Evolutionary conservation across 2,329 filamentous ascomycete genomes (phyloP).

Genomic region (Aspergillus pseudoglaucus): DNA sequence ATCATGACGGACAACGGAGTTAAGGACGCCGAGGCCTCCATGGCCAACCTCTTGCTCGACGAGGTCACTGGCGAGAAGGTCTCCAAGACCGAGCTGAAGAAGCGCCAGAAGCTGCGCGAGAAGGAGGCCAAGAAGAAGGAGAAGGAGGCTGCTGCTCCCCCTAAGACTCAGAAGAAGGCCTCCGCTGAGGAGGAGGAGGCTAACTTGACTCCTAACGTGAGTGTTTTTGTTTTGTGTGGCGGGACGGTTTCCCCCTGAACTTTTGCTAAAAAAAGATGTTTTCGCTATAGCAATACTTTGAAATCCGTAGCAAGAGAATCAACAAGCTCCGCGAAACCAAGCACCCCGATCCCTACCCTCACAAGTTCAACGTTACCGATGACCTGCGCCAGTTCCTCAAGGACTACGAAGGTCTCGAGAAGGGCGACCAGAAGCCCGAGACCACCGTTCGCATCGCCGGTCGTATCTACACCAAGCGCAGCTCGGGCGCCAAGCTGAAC

Average conservation of each 20-base stretch:
- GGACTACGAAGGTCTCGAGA: conserved; percentile 71
- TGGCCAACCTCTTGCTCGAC: conserved; percentile 75
- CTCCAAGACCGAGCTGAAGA: conserved; percentile 88
- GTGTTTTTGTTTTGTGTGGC: conserved; percentile 16
- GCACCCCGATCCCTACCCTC: conserved; percentile 79
- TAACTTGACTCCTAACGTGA: conserved; percentile 67
- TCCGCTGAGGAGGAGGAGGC: conserved; percentile 59
- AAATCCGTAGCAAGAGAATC: conserved; percentile 81
- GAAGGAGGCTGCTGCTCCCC: conserved; percentile 64
- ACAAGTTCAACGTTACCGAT: conserved; percentile 85
- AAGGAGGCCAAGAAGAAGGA: conserved; percentile 82
- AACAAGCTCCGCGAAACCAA: conserved; percentile 67
- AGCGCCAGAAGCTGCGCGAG: conserved; percentile 84
- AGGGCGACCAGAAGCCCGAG: conserved; percentile 74
- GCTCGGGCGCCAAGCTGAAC: conserved; percentile 73
- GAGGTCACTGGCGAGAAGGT: conserved; percentile 85
- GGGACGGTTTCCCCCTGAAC: neutral
- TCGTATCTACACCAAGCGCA: conserved; percentile 82
- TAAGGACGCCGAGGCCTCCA: conserved; percentile 41
- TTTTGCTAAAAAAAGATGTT: neutral
- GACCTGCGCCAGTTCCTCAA: conserved; percentile 73
- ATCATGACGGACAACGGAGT: conserved; percentile 36
- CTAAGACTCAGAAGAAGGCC: conserved; percentile 55
- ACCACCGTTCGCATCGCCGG: conserved; percentile 71
- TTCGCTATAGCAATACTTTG: conserved; percentile 71